Evolutionary conservation across 352 stramenopile species (phyloP).

Genomic region (Elongisporangium undulatum): DNA sequence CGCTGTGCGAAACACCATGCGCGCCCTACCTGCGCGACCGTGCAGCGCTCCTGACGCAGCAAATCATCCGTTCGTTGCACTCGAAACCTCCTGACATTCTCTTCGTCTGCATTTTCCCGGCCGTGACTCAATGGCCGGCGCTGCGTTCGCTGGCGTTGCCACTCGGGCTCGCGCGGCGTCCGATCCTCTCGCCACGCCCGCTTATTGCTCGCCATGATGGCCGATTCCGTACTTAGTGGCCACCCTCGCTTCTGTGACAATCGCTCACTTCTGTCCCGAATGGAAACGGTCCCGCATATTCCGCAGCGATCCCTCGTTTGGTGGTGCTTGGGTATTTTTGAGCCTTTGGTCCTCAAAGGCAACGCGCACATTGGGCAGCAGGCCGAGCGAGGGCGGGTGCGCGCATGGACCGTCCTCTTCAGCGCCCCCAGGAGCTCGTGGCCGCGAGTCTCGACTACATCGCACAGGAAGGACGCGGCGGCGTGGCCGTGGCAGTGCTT

Average conservation of each 20-base stretch:
- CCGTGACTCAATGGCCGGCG: background rate
- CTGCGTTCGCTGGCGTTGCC: background rate
- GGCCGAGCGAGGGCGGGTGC: background rate
- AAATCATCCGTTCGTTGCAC: slow-evolving; percentile 23
- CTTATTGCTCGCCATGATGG: background rate
- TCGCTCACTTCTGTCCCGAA: background rate
- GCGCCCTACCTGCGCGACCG: slow-evolving; percentile 12
- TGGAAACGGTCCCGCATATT: background rate
- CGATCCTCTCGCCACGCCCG: background rate
- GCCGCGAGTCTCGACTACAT: slow-evolving; percentile 61
- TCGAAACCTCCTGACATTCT: slow-evolving; percentile 6
- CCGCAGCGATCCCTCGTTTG: background rate
- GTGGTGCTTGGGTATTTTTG: background rate
- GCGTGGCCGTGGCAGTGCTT: slow-evolving; percentile 31
- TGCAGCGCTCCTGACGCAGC: slow-evolving; percentile 12
- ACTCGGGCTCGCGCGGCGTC: background rate
- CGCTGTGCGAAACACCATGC: background rate
- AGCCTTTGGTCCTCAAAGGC: background rate
- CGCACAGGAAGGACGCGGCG: slow-evolving; percentile 45
- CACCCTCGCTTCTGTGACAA: background rate
- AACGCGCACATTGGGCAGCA: background rate
- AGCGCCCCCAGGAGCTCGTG: slow-evolving; percentile 38
- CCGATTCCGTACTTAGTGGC: background rate
- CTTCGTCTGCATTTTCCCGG: background rate
- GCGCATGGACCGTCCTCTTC: slow-evolving; percentile 1